Percentiles rank a stretch among this genome's conserved stretches.
Evolutionary conservation across 768 basidiomycete species (phyloP).

Genomic region (Pleurotus pulmonarius): DNA sequence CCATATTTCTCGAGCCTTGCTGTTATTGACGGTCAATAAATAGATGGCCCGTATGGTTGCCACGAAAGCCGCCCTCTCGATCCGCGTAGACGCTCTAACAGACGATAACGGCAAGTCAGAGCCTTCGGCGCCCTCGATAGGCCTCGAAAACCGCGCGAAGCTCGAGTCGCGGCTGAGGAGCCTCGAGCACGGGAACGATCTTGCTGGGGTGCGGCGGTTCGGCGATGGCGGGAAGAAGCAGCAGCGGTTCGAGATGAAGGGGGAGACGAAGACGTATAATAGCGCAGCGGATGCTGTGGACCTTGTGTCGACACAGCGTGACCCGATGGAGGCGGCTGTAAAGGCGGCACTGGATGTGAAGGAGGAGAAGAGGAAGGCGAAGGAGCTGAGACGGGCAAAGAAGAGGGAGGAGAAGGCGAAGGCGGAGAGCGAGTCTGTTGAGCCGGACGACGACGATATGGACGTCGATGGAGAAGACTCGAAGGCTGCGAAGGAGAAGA

Average conservation of each 20-base stretch:
- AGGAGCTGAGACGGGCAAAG: conserved; percentile 76
- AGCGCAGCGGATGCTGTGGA: conserved; percentile 78
- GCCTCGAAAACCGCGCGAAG: conserved; percentile 90
- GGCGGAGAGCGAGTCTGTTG: conserved; percentile 28
- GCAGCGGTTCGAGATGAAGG: conserved; percentile 75
- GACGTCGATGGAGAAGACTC: conserved; percentile 13
- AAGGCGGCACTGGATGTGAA: conserved; percentile 78
- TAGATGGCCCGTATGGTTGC: conserved; percentile 99
- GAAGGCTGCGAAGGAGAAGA: conserved; percentile 21
- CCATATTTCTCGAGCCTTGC: background rate
- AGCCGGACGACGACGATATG: conserved; percentile 25
- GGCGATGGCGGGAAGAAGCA: conserved; percentile 64
- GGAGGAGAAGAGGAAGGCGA: conserved; percentile 79
- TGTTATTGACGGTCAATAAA: conserved; percentile 1
- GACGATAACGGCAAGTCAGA: conserved; percentile 90
- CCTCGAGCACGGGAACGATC: conserved; percentile 80
- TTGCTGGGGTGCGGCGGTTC: conserved; percentile 66
- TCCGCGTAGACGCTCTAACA: conserved; percentile 95
- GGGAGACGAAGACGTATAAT: conserved; percentile 83
- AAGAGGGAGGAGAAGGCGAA: conserved; percentile 52
- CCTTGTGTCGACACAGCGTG: conserved; percentile 82
- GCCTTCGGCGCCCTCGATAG: conserved; percentile 76
- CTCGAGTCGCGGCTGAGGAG: conserved; percentile 91
- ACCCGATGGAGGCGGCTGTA: conserved; percentile 72
- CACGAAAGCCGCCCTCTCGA: conserved; percentile 94